phyloP scores from a whole-genome alignment of 768 basidiomycete species.

The Phallus indusiatus region DNA sequence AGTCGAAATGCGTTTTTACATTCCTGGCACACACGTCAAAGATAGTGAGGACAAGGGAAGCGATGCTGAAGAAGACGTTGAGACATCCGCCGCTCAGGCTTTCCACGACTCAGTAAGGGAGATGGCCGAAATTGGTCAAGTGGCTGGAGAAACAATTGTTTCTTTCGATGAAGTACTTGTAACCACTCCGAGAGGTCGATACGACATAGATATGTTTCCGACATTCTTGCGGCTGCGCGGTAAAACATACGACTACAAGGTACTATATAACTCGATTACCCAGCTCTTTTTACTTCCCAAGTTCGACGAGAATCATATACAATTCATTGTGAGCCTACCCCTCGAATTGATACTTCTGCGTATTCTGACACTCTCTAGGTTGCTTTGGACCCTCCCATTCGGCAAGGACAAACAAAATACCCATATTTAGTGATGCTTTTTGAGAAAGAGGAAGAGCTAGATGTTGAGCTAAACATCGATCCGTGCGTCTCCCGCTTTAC shows the following conservation, averaged over 20 bases:
- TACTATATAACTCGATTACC: conserved; percentile 80
- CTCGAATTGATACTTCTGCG: neutral
- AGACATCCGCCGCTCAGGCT: conserved; percentile 86
- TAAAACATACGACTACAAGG: conserved; percentile 99
- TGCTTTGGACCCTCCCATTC: conserved; percentile 84
- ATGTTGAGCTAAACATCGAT: conserved; percentile 85
- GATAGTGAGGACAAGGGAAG: conserved; percentile 62
- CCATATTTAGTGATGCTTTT: conserved; percentile 99
- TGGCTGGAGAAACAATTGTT: conserved; percentile 83
- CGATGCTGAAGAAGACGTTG: conserved; percentile 53
- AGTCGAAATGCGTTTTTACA: conserved; percentile 93
- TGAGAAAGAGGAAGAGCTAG: conserved; percentile 93
- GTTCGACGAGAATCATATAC: conserved; percentile 83
- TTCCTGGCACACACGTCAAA: conserved; percentile 70
- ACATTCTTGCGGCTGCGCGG: conserved; percentile 93
- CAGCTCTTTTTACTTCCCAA: conserved; percentile 89
- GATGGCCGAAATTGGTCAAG: conserved; percentile 88
- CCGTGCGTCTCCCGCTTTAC: conserved; percentile 50
- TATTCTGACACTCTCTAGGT: conserved; percentile 39
- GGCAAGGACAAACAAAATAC: conserved; percentile 96
- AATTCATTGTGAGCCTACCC: conserved; percentile 72
- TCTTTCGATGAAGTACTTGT: conserved; percentile 94
- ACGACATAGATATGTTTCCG: conserved; percentile 96
- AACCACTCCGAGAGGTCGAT: conserved; percentile 90
- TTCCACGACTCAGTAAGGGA: conserved; percentile 97